phyloP scores from a whole-genome alignment of 495 filamentous ascomycete genomes.

The Rusavskia elegans region DNA sequence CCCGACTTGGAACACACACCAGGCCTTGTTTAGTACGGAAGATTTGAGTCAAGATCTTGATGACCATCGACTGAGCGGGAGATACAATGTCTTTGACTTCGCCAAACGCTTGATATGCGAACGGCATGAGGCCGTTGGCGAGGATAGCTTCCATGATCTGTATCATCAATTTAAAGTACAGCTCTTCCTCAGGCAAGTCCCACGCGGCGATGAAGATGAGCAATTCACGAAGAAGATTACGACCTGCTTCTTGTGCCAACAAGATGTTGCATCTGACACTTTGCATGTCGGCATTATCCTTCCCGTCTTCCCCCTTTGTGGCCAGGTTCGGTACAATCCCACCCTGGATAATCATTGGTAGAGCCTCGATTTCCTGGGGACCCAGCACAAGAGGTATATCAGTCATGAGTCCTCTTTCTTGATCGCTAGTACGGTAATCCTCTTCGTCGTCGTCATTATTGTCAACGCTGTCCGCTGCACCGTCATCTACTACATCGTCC shows the following conservation, averaged over 20 bases:
- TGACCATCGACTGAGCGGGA: conserved; percentile 79
- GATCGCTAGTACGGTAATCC: conserved; percentile 66
- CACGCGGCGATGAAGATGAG: conserved; percentile 93
- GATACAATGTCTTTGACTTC: conserved; percentile 93
- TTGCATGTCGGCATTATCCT: conserved; percentile 57
- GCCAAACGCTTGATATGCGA: conserved; percentile 74
- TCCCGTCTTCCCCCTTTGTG: conserved; percentile 18
- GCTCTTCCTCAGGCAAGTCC: conserved; percentile 79
- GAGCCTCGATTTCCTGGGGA: conserved; percentile 80
- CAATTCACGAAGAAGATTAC: conserved; percentile 75
- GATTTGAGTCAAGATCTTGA: conserved; percentile 77
- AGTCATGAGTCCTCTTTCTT: conserved; percentile 71
- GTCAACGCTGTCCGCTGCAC: conserved; percentile 26
- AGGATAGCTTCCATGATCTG: conserved; percentile 89
- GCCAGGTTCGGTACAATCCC: conserved; percentile 56
- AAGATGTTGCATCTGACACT: conserved; percentile 76
- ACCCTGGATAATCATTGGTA: conserved; percentile 88
- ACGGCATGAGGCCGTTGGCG: conserved; percentile 72
- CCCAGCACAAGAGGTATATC: conserved; percentile 90
- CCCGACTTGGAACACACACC: conserved; percentile 31
- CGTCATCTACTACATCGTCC: conserved; percentile 19
- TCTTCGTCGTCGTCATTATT: conserved; percentile 56
- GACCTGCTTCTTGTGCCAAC: conserved; percentile 68
- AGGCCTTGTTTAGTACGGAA: conserved; percentile 56
- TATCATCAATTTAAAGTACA: conserved; percentile 89